Base-by-base conservation (phyloP, 2,329 filamentous ascomycete species). In the Ophiostoma montium region DNA sequence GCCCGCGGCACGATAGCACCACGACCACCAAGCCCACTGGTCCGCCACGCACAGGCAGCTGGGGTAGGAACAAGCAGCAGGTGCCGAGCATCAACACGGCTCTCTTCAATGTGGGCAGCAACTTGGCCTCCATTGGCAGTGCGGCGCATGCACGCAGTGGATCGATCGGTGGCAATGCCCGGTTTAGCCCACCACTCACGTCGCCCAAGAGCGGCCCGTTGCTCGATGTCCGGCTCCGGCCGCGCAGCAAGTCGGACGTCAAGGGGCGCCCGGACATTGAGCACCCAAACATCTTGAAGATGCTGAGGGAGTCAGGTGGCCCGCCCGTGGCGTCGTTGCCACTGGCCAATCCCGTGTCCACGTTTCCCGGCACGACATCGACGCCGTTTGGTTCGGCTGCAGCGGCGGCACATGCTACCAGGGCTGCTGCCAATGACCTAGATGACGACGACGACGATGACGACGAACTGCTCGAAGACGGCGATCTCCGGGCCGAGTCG, bases 401-500 rank as follows among this genome's bases (percentile, higher is more conserved):
- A 15, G 15, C 44, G 9, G 12, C 35, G 3, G 36, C 16, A 5
- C 47, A 49, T 19, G 23, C 50, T n/a, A 35, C 36, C 13, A 41
- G 19, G 6, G 39, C 36, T 13, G 50, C 52, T 5, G 55, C 56
- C 30, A 51, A 47, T 11, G 64, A 69, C 19, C 71, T 72, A 2
- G 68, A 70, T 1, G 74, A 70, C 1, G 65, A 70, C 1, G 65
- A 70, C 2, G 76, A 80, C 3, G 77, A 82, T 0, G 77, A 82
- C 3, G 76, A 80, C 1, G 78, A 81, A 1, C 71, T 75, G 12
- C 61, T 64, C 32, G 76, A 82, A 35, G 81, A 83, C 35, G 69
- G 70, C 30, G 77, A 80, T 7, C 64, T 82, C 54, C 76, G 73
- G 44, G 74, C 77, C 60, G 78, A 83, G 44, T 70, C 80, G 5